phyloP scores from a whole-genome alignment of 805 yeast species.

The Saccharomycopsis sp. region DNA sequence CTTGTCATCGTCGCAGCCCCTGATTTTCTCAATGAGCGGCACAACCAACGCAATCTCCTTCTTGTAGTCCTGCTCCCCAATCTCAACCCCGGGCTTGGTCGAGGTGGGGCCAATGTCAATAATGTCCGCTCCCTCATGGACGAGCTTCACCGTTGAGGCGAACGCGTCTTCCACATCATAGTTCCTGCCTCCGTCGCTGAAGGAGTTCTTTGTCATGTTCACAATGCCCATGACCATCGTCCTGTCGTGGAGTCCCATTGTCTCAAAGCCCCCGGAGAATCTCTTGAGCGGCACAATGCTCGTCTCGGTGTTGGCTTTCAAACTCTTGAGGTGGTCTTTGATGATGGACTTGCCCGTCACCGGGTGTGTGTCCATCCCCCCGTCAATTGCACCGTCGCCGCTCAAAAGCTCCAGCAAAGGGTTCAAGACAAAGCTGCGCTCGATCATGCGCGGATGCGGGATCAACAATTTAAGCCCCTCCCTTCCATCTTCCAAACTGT shows the following conservation, averaged over 20 bases:
- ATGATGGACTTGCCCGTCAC: conserved; percentile 70
- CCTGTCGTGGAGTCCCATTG: conserved; percentile 28
- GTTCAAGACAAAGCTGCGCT: conserved; percentile 79
- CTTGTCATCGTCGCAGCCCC: conserved; percentile 32
- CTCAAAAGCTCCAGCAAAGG: conserved; percentile 79
- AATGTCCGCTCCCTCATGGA: conserved; percentile 56
- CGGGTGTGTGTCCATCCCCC: conserved; percentile 73
- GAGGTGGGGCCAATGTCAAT: conserved; percentile 93
- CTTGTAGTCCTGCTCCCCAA: background rate
- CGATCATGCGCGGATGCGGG: conserved; percentile 86
- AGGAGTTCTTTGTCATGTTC: conserved; percentile 90
- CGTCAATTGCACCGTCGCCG: conserved; percentile 36
- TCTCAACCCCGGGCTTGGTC: conserved; percentile 71
- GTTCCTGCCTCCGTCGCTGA: conserved; percentile 75
- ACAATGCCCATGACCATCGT: conserved; percentile 81
- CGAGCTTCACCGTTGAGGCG: conserved; percentile 39
- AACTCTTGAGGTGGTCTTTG: conserved; percentile 52
- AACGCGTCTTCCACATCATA: conserved; percentile 35
- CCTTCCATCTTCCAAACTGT: background rate
- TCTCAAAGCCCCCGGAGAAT: conserved; percentile 1
- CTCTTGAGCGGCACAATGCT: conserved; percentile 11
- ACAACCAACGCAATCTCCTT: conserved; percentile 60
- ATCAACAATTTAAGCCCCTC: conserved; percentile 51
- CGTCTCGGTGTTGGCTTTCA: conserved; percentile 27
- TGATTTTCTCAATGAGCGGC: conserved; percentile 57